These are phyloP conservation scores for Acacia pycnantha DNA, from an alignment of 331 rosid species.

Conservation along the genomic window DNA sequence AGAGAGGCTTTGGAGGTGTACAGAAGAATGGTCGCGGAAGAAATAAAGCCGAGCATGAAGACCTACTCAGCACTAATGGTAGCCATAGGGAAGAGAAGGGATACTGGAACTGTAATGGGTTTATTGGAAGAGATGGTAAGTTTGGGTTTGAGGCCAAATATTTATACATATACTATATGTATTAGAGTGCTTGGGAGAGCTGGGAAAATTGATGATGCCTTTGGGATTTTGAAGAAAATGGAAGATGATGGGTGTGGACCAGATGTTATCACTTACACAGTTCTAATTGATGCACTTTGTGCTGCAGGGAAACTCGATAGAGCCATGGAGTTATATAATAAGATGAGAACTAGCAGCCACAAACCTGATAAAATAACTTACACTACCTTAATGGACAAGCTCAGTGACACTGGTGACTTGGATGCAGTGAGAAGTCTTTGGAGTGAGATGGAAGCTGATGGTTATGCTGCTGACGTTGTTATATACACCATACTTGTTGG, in stretches of 20 bases:
- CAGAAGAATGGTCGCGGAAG: slow-evolving; percentile 68
- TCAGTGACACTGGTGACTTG: slow-evolving; percentile 61
- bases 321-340: slow-evolving; percentile 60
- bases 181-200: slow-evolving; percentile 89
- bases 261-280: slow-evolving; percentile 88
- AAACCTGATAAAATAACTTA: slow-evolving; percentile 88
- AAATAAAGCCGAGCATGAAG: slow-evolving; percentile 32
- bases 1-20: slow-evolving; percentile 79
- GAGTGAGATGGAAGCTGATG: slow-evolving; percentile 87
- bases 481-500: slow-evolving; percentile 75
- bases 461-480: slow-evolving; percentile 82
- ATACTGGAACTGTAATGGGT: slow-evolving; percentile 60
- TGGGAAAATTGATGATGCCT: slow-evolving; percentile 79
- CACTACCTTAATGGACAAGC: slow-evolving; percentile 79
- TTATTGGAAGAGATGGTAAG: slow-evolving; percentile 78
- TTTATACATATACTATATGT: slow-evolving; percentile 89
- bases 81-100: slow-evolving; percentile 85
- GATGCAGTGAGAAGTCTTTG: slow-evolving; percentile 58
- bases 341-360: slow-evolving; percentile 70
- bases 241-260: slow-evolving; percentile 88
- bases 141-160: slow-evolving; percentile 86
- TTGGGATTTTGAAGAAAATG: slow-evolving; percentile 73
- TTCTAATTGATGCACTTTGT: slow-evolving; percentile 92
- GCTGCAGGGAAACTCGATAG: slow-evolving; percentile 68
- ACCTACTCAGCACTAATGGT: slow-evolving; percentile 28